Conservation (phyloP, 148 eudicot genomes). For the Vaccinium vitisidaea region DNA sequence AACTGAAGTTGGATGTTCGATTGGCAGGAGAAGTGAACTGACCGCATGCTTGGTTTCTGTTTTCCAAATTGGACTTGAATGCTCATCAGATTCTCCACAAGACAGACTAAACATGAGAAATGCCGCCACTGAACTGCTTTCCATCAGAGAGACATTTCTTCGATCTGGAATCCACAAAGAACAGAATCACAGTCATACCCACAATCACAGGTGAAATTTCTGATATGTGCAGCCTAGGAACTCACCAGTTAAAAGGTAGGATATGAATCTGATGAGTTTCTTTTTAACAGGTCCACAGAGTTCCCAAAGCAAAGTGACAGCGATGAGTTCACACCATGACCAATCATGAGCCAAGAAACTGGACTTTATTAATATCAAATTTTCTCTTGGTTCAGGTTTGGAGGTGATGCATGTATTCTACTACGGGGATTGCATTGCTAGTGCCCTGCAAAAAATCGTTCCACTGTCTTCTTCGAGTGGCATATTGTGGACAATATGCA, state of each 20-base stretch:
- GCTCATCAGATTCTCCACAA: constrained; percentile 22
- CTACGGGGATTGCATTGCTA: too few relatives aligned
- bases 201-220: constrained; percentile 10
- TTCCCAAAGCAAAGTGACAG: not conserved
- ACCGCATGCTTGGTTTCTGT: constrained; percentile 18
- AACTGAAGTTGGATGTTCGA: not conserved
- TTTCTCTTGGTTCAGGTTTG: too few relatives aligned
- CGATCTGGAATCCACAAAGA: not conserved
- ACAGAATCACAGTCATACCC: not conserved
- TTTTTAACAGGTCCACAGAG: not conserved
- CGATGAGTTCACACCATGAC: not conserved
- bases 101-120: constrained; percentile 24
- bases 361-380: not conserved
- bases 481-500: too few relatives aligned
- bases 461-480: too few relatives aligned
- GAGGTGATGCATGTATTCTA: too few relatives aligned
- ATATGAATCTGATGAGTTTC: not conserved
- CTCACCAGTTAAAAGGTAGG: not conserved
- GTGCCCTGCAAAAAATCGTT: too few relatives aligned
- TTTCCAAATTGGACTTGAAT: not conserved
- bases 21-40: not conserved
- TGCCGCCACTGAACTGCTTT: constrained; percentile 1
- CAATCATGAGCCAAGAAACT: not conserved
- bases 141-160: constrained; percentile 25
- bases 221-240: not conserved